Conservation (phyloP, 306 rosid genomes). For the barrel medic (Medicago truncatula) region DNA sequence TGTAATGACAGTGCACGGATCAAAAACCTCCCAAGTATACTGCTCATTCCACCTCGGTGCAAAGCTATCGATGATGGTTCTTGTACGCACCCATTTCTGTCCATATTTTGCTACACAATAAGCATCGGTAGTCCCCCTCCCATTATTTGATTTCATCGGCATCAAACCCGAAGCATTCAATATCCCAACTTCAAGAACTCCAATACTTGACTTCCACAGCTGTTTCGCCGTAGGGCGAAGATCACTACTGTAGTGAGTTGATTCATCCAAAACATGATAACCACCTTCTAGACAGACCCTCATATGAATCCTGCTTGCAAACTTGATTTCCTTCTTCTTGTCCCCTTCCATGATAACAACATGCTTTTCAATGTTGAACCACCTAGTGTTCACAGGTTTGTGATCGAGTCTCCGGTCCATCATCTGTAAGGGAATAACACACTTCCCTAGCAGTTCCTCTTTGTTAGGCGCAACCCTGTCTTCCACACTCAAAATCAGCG, state of each 20-base stretch:
- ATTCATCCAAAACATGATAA: slow-evolving; percentile 93
- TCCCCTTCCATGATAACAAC: slow-evolving; percentile 77
- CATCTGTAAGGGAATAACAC: slow-evolving; percentile 64
- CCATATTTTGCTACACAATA: slow-evolving; percentile 96
- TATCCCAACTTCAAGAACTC: slow-evolving; percentile 89
- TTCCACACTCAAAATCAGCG: slow-evolving; percentile 81
- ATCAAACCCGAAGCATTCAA: slow-evolving; percentile 87
- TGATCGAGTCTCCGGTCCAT: slow-evolving; percentile 80
- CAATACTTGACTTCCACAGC: slow-evolving; percentile 87
- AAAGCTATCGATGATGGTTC: slow-evolving; percentile 95
- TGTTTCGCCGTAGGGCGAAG: slow-evolving; percentile 92
- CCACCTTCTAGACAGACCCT: slow-evolving; percentile 96
- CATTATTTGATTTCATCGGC: slow-evolving; percentile 93
- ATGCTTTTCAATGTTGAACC: slow-evolving; percentile 80
- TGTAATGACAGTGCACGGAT: slow-evolving; percentile 97
- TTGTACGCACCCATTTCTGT: slow-evolving; percentile 96
- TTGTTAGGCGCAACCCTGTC: slow-evolving; percentile 90
- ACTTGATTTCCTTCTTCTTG: slow-evolving; percentile 88
- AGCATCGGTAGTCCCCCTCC: slow-evolving; percentile 89
- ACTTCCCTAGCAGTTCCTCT: slow-evolving; percentile 80
- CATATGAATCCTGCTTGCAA: slow-evolving; percentile 90
- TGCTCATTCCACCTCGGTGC: slow-evolving; percentile 96
- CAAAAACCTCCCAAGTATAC: slow-evolving; percentile 96
- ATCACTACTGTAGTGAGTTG: slow-evolving; percentile 97
- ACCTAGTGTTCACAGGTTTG: slow-evolving; percentile 79